Percentiles rank a stretch among this genome's conserved stretches.
Evolutionary conservation across 352 stramenopile genomes (phyloP).

Genomic region (Pilasporangium apinafurcum): DNA sequence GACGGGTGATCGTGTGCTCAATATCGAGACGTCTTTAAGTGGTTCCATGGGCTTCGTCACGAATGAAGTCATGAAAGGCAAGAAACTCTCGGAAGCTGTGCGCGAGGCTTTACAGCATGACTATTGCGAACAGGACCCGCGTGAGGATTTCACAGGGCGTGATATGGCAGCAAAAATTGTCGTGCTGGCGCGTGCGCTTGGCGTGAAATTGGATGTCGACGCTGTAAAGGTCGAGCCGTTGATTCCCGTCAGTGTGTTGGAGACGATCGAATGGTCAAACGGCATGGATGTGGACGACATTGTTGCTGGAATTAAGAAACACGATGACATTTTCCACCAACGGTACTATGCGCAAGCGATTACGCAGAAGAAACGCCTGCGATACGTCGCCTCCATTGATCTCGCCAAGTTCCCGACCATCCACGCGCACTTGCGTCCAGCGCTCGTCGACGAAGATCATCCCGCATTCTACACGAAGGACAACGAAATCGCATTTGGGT

Average conservation of each 20-base stretch:
- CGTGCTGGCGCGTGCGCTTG: conserved; percentile 56
- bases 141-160: conserved; percentile 55
- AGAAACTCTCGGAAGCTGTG: conserved; percentile 49
- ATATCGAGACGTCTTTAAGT: conserved; percentile 58
- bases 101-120: conserved; percentile 35
- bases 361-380: conserved; percentile 38
- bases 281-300: conserved; percentile 43
- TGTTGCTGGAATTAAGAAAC: conserved; percentile 30
- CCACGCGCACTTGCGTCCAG: conserved; percentile 34
- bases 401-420: conserved; percentile 42
- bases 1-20: conserved; percentile 54
- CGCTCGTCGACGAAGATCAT: conserved; percentile 57
- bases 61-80: conserved; percentile 69
- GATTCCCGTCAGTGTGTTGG: conserved; percentile 34
- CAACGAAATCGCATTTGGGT: conserved; percentile 69
- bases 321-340: conserved; percentile 52
- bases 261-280: conserved; percentile 35
- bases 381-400: conserved; percentile 68
- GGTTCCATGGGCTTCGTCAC: conserved; percentile 71
- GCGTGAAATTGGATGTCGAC: conserved; percentile 33
- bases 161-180: conserved; percentile 72
- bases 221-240: conserved; percentile 32
- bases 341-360: conserved; percentile 43
- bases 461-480: conserved; percentile 50
- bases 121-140: conserved; percentile 64